phyloP scores from a whole-genome alignment of 1,139 yeast species.

The Petasospora rhodanensis region DNA sequence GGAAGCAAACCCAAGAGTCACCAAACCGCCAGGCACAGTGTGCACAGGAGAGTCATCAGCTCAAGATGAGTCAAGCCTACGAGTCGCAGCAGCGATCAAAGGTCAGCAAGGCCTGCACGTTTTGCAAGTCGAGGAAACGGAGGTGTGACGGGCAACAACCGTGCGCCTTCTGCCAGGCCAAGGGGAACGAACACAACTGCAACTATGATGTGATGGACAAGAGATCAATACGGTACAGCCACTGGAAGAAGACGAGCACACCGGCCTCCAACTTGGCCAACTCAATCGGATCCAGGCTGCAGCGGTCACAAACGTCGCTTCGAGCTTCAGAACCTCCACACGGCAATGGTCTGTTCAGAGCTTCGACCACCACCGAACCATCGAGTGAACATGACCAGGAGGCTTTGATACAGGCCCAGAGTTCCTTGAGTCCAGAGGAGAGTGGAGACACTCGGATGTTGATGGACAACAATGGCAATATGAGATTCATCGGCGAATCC shows the following conservation, averaged over 20 bases:
- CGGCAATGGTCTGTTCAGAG: no score
- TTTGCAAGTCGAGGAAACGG: slow-evolving; percentile 11
- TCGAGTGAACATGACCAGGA: no score
- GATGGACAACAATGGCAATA: slow-evolving; percentile 2
- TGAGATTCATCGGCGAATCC: slow-evolving; percentile 8
- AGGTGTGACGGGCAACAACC: slow-evolving; percentile 13
- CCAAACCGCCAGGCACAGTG: no score
- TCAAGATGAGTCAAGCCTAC: no score
- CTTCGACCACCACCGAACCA: no score
- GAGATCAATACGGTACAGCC: slow-evolving; percentile 11
- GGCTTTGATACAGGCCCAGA: no score
- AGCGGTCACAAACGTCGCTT: no score
- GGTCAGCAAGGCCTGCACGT: slow-evolving; percentile 48
- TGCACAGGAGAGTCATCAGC: no score
- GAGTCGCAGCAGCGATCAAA: slow-evolving; percentile 10
- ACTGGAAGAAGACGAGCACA: slow-evolving; percentile 4
- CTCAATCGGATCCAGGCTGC: no score
- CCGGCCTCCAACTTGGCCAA: no score
- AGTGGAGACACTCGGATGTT: slow-evolving; percentile 1
- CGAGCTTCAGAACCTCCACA: no score
- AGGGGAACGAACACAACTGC: slow-evolving; percentile 6
- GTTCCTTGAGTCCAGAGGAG: slow-evolving; percentile 4
- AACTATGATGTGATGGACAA: slow-evolving; percentile 13
- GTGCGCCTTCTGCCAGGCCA: slow-evolving; percentile 11
- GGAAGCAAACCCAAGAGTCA: no score